Base-by-base conservation (phyloP, 305 asterid species). In the Euphrasia arctica region DNA sequence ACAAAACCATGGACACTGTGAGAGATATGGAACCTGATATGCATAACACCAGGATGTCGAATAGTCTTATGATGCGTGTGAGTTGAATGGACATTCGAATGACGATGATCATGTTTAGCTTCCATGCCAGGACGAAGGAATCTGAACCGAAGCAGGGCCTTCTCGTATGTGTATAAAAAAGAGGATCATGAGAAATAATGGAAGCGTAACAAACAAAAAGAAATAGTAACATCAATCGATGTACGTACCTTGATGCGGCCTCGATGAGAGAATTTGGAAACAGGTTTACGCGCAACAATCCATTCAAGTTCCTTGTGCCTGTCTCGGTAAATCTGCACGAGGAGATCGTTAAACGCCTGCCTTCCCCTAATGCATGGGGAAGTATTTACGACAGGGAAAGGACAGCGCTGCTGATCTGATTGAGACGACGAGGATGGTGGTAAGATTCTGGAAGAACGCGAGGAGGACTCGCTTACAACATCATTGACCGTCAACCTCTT, bases 321-420 rank as follows among this genome's bases (percentile, higher is more conserved):
- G 1, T 91, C 91, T 0, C 80, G 82, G 74, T 81, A 87, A 75
- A 84, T 72, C 72, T 79, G 83, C 71, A 66, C 45, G 10, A 86
- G 80, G 60, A 91, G 75, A 66, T 85, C 86, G 43, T 72, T 48
- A 63, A 75, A 87, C 4, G 95, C 96, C 66, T 82, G 92, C 5
- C 96, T 85, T 7, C 95, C 95, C 78, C 95, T 81, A 50, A 86
- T 72, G 54, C 95, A 80, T 0, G 92, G 92, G 0, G 91, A 75
- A 10, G 54, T 69, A 43, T 9, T 11, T 12, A 62, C 28, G 13
- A 66, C 65, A 3, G 89, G 80, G 50, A 81, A 65, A 47, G 58
- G 72, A 47, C 62, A 27, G 57, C 74, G 66, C 36, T 48, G 73
- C 28, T 74, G 76, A 48, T 83, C 85, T 48, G 61, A 42, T 0